Percentiles rank a stretch among this genome's conserved stretches.
phyloP scores from a whole-genome alignment of 2,329 filamentous ascomycete genomes.

The Fusarium cyanostomum region DNA sequence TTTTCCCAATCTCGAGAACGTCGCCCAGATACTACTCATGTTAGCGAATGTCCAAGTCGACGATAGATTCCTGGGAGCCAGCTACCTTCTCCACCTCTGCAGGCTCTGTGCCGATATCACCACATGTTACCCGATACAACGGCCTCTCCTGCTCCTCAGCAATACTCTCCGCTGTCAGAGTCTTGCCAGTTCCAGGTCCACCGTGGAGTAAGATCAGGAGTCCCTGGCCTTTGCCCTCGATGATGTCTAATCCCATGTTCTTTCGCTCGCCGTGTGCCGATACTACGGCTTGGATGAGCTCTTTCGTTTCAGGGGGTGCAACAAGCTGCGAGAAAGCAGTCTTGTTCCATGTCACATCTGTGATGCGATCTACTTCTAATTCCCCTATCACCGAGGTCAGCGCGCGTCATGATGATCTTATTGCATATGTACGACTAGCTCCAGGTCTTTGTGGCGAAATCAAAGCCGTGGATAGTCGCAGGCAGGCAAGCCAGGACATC shows the following conservation, averaged over 20 bases:
- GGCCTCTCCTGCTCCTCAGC: constrained; percentile 28
- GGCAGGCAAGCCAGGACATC: not conserved
- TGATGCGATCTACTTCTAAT: not conserved
- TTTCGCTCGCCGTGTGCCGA: constrained; percentile 9
- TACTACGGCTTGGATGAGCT: constrained; percentile 16
- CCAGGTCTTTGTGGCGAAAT: constrained; percentile 19
- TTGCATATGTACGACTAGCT: not conserved
- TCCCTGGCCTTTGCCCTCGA: constrained; percentile 12
- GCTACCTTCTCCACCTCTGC: constrained; percentile 13
- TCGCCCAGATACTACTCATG: constrained; percentile 15
- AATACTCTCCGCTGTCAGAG: constrained; percentile 29
- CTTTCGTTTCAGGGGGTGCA: constrained; percentile 7
- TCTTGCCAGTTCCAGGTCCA: constrained; percentile 9
- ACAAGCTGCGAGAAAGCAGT: constrained; percentile 18
- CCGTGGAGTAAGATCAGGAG: constrained; percentile 5
- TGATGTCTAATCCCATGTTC: constrained; percentile 7
- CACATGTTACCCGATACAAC: constrained; percentile 27
- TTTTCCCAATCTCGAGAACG: constrained; percentile 20
- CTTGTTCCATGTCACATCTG: constrained; percentile 24
- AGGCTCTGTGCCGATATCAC: constrained; percentile 33
- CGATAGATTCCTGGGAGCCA: no score
- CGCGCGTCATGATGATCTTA: no score
- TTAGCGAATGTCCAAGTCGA: no score
- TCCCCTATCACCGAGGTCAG: not conserved
- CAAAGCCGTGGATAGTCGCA: constrained; percentile 1